These are phyloP conservation scores for Magnusiomyces suaveolens DNA, from an alignment of 1,139 yeast species.

Conservation along the genomic window DNA sequence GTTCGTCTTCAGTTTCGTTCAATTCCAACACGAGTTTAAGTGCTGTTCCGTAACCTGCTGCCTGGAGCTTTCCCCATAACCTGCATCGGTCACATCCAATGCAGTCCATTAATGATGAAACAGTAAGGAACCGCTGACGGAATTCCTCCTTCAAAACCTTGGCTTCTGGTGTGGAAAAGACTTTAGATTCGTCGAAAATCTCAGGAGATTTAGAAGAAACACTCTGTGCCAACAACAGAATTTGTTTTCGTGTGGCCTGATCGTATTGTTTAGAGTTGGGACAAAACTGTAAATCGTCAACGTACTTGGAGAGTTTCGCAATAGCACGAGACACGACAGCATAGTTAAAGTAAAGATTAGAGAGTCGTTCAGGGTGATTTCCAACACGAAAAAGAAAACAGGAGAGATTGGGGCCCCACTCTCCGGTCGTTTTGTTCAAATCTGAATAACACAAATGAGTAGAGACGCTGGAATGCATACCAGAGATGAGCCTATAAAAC, in stretches of 20 bases:
- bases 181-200: constrained; percentile 45
- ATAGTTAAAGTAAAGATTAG: constrained; percentile 86
- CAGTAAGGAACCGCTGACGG: constrained; percentile 74
- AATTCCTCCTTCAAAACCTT: constrained; percentile 62
- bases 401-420: constrained; percentile 73
- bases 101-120: constrained; percentile 91
- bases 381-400: constrained; percentile 89
- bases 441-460: constrained; percentile 87
- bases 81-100: constrained; percentile 97
- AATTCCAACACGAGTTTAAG: constrained; percentile 80
- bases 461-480: constrained; percentile 93
- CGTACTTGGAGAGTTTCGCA: constrained; percentile 47
- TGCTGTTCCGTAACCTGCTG: constrained; percentile 95
- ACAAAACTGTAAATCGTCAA: constrained; percentile 43
- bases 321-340: constrained; percentile 79
- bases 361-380: constrained; percentile 72
- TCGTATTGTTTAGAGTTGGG: constrained; percentile 40
- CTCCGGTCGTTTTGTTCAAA: constrained; percentile 60
- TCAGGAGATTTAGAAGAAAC: constrained; percentile 18
- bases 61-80: constrained; percentile 95
- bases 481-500: constrained; percentile 78
- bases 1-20: constrained; percentile 39
- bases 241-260: constrained; percentile 37
- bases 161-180: constrained; percentile 42
- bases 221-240: constrained; percentile 33